Percentiles rank a stretch among this genome's conserved stretches.
Evolutionary conservation across 192 early-diverging fungal species (phyloP).

Genomic region (Coemansia sp.): DNA sequence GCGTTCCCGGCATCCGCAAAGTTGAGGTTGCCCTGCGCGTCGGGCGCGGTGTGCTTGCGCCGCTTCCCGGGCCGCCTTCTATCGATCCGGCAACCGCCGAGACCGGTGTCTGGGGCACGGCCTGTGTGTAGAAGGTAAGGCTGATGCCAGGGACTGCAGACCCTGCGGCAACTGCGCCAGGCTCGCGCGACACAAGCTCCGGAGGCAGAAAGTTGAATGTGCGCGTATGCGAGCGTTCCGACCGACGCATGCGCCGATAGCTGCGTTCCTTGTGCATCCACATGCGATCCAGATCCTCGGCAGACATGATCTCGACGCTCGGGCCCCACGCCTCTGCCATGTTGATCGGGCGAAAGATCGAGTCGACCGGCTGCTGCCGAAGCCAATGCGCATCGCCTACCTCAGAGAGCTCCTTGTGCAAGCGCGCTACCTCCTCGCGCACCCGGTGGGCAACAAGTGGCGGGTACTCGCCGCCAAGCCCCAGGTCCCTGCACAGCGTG

Average conservation of each 20-base stretch:
- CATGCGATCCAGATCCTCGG: conserved; percentile 52
- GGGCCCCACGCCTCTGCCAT: conserved; percentile 49
- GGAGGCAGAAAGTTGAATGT: conserved; percentile 53
- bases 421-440: conserved; percentile 44
- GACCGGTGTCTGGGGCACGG: neutral
- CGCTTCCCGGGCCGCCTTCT: conserved; percentile 33
- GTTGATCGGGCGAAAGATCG: conserved; percentile 42
- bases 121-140: conserved; percentile 45
- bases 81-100: conserved; percentile 14
- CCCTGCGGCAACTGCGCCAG: conserved; percentile 11
- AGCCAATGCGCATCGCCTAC: conserved; percentile 51
- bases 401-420: conserved; percentile 44
- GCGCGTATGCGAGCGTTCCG: conserved; percentile 44
- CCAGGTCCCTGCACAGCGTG: conserved; percentile 44
- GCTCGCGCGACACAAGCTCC: conserved; percentile 31
- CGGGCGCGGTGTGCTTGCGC: conserved; percentile 42
- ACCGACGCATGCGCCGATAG: conserved; percentile 50
- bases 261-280: conserved; percentile 54
- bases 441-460: conserved; percentile 53
- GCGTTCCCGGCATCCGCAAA: conserved; percentile 27
- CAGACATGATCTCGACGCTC: conserved; percentile 50
- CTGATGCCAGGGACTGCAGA: conserved; percentile 37
- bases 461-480: conserved; percentile 51
- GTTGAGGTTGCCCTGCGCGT: conserved; percentile 21
- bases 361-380: conserved; percentile 45